These are phyloP conservation scores for Euclidium syriacum DNA, from an alignment of 345 rosid genomes.

Conservation along the genomic window DNA sequence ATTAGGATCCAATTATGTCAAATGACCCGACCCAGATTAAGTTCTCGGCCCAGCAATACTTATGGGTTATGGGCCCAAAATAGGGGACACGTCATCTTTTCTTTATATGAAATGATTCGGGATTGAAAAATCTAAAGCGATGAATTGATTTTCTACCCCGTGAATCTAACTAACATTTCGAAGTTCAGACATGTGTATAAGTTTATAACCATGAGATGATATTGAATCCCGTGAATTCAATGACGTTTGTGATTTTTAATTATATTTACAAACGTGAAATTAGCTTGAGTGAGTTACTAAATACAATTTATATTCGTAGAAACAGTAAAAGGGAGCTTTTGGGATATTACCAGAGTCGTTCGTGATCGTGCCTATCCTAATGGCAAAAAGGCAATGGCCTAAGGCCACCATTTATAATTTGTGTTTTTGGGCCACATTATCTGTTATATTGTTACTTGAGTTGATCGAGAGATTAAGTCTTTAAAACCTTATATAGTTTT, in stretches of 20 bases:
- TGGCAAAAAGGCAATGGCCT: no score
- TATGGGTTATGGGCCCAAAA: neutral
- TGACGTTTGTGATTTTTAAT: neutral
- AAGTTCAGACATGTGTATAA: neutral
- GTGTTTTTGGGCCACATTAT: no score
- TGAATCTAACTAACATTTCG: conserved; percentile 2
- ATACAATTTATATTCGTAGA: no score
- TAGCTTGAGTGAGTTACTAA: no score
- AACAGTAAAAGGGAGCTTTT: no score
- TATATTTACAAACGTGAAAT: no score
- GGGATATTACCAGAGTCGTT: no score
- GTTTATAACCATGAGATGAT: neutral
- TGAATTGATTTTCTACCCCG: conserved; percentile 2
- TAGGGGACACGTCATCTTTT: neutral
- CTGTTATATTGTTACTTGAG: no score
- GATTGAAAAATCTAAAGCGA: neutral
- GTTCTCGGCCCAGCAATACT: neutral
- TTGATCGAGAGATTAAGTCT: no score
- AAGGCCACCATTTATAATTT: no score
- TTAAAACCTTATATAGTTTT: no score
- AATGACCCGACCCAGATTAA: conserved; percentile 1
- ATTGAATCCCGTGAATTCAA: conserved; percentile 2
- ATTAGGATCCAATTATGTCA: conserved; percentile 7
- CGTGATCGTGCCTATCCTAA: no score
- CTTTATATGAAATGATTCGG: neutral